A percentile compares a stretch with the other conserved stretches of the same genome.
phyloP scores from a whole-genome alignment of 2,329 filamentous ascomycete genomes.

The Lachnellula arida region DNA sequence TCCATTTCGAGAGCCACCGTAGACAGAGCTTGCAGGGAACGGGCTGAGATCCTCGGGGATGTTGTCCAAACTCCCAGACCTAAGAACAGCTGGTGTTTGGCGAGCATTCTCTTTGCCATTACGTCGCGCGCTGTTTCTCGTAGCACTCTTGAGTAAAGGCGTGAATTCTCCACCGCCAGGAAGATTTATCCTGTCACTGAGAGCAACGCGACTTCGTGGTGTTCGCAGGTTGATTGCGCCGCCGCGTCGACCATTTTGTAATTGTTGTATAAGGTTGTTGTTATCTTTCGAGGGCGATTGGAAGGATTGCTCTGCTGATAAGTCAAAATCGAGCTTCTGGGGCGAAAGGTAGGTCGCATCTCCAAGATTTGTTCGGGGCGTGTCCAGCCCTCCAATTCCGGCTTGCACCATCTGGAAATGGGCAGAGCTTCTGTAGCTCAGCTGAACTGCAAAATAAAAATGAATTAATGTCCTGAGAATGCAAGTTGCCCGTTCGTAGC shows the following conservation, averaged over 20 bases:
- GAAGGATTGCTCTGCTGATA: conserved; percentile 85
- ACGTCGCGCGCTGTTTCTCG: conserved; percentile 63
- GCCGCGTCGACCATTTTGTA: conserved; percentile 60
- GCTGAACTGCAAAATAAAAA: conserved; percentile 14
- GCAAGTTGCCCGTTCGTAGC: conserved; percentile 19
- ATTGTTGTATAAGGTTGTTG: conserved; percentile 69
- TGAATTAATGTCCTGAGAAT: conserved; percentile 20
- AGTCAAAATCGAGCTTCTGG: conserved; percentile 66
- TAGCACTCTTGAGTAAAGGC: conserved; percentile 80
- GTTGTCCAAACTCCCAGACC: conserved; percentile 52
- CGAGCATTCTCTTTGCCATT: conserved; percentile 58
- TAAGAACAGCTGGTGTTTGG: conserved; percentile 65
- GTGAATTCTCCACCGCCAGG: conserved; percentile 81
- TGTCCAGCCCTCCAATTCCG: conserved; percentile 67
- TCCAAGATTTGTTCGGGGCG: conserved; percentile 77
- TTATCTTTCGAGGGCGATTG: conserved; percentile 71
- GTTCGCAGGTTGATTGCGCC: conserved; percentile 60
- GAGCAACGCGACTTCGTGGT: conserved; percentile 63
- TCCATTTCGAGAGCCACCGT: conserved; percentile 60
- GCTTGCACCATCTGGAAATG: conserved; percentile 55
- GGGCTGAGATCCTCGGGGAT: conserved; percentile 70
- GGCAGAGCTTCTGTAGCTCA: conserved; percentile 17
- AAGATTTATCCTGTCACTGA: conserved; percentile 68
- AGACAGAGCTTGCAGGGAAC: conserved; percentile 66
- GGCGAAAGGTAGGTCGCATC: conserved; percentile 77